A percentile compares a stretch with the other conserved stretches of the same genome.
phyloP scores from a whole-genome alignment of 2,329 filamentous ascomycete genomes.

The Chaetomium sp. region DNA sequence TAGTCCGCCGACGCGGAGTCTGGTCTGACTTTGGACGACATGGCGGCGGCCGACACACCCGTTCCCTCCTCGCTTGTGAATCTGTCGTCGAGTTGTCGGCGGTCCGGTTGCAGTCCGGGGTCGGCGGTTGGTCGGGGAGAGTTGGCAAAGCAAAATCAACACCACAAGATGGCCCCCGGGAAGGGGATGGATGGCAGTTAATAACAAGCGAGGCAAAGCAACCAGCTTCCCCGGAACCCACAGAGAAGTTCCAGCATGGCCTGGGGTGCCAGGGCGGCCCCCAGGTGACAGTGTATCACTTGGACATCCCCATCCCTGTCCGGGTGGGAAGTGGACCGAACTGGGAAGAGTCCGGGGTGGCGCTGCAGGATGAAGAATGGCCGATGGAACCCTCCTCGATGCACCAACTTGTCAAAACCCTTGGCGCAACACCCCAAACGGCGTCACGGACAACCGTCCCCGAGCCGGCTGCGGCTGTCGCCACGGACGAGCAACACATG shows the following conservation, averaged over 20 bases:
- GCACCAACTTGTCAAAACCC: background rate
- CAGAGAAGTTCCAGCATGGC: too few relatives aligned
- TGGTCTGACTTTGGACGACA: slow-evolving; percentile 9
- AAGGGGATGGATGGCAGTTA: background rate
- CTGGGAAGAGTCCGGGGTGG: slow-evolving; percentile 10
- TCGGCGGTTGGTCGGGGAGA: background rate
- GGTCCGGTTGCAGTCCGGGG: background rate
- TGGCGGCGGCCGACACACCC: slow-evolving; percentile 1
- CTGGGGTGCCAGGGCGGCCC: too few relatives aligned
- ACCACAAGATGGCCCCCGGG: too few relatives aligned
- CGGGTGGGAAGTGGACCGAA: slow-evolving; percentile 7
- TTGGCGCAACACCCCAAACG: slow-evolving; percentile 9
- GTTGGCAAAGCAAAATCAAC: too few relatives aligned
- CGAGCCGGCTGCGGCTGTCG: slow-evolving; percentile 3
- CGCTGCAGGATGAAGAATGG: slow-evolving; percentile 8
- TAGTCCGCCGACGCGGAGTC: slow-evolving; percentile 19
- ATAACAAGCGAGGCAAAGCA: background rate
- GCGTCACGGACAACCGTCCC: slow-evolving; percentile 17
- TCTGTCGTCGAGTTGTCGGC: background rate
- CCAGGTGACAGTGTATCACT: too few relatives aligned
- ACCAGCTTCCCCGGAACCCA: too few relatives aligned
- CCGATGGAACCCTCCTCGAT: slow-evolving; percentile 9
- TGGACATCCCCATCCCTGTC: too few relatives aligned
- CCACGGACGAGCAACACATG: too few relatives aligned
- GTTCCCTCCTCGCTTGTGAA: slow-evolving; percentile 1